These are phyloP conservation scores for Fusarium sp. DNA, from an alignment of 2,329 filamentous ascomycete species.

Conservation along the genomic window DNA sequence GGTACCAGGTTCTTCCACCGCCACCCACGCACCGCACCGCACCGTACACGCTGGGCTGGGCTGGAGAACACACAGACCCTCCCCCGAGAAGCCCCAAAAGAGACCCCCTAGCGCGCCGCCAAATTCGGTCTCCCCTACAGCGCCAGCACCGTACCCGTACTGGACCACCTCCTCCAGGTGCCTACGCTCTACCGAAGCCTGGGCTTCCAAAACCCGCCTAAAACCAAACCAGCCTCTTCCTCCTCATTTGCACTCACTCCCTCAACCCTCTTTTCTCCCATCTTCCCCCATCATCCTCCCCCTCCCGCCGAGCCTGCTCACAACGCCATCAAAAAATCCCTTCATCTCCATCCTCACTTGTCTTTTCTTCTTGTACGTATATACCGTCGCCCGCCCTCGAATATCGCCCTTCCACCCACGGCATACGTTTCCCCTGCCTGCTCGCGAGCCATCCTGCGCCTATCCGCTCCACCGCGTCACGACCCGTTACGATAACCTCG, in stretches of 20 bases:
- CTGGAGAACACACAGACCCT: constrained; percentile 33
- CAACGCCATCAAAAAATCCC: constrained; percentile 35
- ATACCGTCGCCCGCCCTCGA: constrained; percentile 28
- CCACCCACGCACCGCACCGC: constrained; percentile 33
- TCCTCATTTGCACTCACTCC: constrained; percentile 21
- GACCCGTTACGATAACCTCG: constrained; percentile 42
- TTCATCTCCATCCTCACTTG: constrained; percentile 33
- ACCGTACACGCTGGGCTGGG: constrained; percentile 5
- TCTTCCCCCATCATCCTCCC: constrained; percentile 34
- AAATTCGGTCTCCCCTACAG: constrained; percentile 37
- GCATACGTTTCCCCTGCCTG: constrained; percentile 24
- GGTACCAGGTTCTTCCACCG: constrained; percentile 31
- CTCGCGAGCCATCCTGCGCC: constrained; percentile 37
- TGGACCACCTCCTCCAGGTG: constrained; percentile 14
- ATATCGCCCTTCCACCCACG: constrained; percentile 13
- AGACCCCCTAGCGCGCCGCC: constrained; percentile 33
- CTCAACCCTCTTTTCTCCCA: constrained; percentile 35
- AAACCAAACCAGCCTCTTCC: constrained; percentile 42
- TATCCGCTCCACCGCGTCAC: constrained; percentile 41
- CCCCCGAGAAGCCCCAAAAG: constrained; percentile 17
- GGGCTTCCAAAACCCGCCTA: constrained; percentile 41
- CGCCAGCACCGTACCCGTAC: not conserved
- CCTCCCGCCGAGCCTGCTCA: constrained; percentile 21
- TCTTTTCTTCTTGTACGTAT: constrained; percentile 31
- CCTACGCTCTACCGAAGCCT: constrained; percentile 30